Conservation (phyloP, 768 basidiomycete species). For the Asterophora parasitica region DNA sequence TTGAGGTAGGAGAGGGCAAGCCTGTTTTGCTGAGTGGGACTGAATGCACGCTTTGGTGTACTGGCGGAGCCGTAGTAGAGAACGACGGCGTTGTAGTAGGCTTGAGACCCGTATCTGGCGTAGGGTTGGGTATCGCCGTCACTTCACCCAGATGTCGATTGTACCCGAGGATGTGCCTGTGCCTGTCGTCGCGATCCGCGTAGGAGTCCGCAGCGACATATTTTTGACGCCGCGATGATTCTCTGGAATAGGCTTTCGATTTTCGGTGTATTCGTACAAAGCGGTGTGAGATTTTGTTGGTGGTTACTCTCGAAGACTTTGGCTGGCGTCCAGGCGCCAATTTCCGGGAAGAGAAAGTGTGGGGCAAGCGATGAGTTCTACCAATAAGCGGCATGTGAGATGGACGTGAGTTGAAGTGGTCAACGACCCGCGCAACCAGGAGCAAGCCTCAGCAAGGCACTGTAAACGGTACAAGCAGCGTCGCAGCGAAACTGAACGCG, state of each 20-base stretch:
- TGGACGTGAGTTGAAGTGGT: background rate
- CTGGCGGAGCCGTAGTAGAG: conserved; percentile 26
- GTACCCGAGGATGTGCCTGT: conserved; percentile 14
- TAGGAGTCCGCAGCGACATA: background rate
- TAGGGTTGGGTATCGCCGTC: conserved; percentile 45
- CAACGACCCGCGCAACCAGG: conserved; percentile 12
- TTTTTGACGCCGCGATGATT: background rate
- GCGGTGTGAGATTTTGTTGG: conserved; percentile 13
- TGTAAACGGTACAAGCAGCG: background rate
- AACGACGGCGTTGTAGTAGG: conserved; percentile 15
- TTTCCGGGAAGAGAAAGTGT: conserved; percentile 9
- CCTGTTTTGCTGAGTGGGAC: conserved; percentile 12
- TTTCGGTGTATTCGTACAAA: conserved; percentile 15
- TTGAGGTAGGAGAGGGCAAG: conserved; percentile 15
- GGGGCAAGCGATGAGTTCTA: conserved; percentile 15
- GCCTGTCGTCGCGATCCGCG: conserved; percentile 10
- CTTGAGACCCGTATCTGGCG: conserved; percentile 38
- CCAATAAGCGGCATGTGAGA: conserved; percentile 10
- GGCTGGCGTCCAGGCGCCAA: background rate
- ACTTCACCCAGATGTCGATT: conserved; percentile 26
- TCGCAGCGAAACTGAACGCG: too few relatives aligned
- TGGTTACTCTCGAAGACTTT: background rate
- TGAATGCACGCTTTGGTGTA: conserved; percentile 15
- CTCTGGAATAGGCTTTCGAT: background rate
- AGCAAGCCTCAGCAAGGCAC: background rate